Evolutionary conservation across 2,329 filamentous ascomycete species (phyloP).

Genomic region (Dothistroma septosporum): DNA sequence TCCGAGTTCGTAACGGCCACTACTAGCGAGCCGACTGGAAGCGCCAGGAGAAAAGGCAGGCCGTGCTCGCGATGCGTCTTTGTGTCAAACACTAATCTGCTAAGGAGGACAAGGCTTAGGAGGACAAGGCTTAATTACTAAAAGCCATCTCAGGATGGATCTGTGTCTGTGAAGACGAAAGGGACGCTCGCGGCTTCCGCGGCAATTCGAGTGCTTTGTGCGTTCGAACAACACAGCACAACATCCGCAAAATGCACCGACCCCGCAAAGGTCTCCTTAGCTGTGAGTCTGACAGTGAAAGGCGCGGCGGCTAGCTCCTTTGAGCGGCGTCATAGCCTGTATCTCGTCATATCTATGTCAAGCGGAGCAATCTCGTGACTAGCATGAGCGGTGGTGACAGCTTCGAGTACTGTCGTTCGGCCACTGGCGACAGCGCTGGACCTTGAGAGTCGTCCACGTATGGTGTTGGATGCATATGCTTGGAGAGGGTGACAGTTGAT

Average conservation of each 20-base stretch:
- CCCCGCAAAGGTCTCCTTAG: background rate
- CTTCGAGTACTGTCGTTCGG: background rate
- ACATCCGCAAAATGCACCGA: background rate
- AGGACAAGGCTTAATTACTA: too few species aligned
- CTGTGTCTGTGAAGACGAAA: too few species aligned
- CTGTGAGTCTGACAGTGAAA: background rate
- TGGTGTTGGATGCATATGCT: too few species aligned
- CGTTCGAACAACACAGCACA: background rate
- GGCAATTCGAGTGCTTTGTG: background rate
- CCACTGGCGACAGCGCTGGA: background rate
- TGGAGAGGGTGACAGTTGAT: too few species aligned
- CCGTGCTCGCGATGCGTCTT: background rate
- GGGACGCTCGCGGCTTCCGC: too few species aligned
- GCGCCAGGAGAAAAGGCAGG: background rate
- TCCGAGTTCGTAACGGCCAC: background rate
- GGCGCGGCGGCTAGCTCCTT: background rate
- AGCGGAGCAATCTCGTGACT: background rate
- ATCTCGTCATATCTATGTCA: slow-evolving; percentile 1
- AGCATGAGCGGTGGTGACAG: background rate
- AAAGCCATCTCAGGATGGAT: too few species aligned
- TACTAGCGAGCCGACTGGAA: background rate
- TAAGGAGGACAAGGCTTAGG: background rate
- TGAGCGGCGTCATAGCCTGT: background rate
- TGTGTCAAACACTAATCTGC: background rate
- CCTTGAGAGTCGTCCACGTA: too few species aligned